phyloP scores from a whole-genome alignment of 441 rosid species.

The Eruca vesicaria region DNA sequence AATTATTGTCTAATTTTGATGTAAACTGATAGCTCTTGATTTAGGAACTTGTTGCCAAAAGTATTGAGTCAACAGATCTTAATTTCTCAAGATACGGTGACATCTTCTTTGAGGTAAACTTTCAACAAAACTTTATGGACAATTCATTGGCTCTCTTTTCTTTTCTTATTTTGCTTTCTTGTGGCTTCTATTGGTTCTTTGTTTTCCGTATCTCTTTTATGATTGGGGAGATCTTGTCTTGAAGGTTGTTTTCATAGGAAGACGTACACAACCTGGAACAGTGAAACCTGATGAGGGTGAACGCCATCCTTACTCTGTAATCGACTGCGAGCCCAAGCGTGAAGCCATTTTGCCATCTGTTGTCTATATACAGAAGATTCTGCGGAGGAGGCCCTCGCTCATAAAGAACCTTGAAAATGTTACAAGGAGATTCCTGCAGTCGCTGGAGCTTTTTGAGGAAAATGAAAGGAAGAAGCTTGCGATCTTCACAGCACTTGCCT shows the following conservation, averaged over 20 bases:
- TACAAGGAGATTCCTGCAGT: conserved; percentile 85
- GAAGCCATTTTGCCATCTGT: conserved; percentile 84
- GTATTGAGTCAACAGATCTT: conserved; percentile 85
- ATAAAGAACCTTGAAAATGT: conserved; percentile 98
- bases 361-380: conserved; percentile 82
- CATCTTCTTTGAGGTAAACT: conserved; percentile 86
- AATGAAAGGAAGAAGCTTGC: conserved; percentile 98
- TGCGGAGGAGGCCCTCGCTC: conserved; percentile 89
- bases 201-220: background rate
- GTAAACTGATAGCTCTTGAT: conserved; percentile 11
- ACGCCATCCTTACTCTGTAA: conserved; percentile 85
- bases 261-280: conserved; percentile 98
- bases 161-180: background rate
- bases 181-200: background rate
- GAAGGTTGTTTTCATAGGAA: conserved; percentile 95
- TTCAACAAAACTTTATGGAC: background rate
- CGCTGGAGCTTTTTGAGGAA: conserved; percentile 95
- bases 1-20: background rate
- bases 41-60: conserved; percentile 93
- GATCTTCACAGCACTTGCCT: conserved; percentile 94
- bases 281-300: conserved; percentile 98
- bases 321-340: conserved; percentile 87
- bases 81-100: conserved; percentile 98
- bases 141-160: background rate
- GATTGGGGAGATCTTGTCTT: conserved; percentile 5